Conservation (phyloP, 2,329 filamentous ascomycete species). For the Fusarium pseudograminearum region DNA sequence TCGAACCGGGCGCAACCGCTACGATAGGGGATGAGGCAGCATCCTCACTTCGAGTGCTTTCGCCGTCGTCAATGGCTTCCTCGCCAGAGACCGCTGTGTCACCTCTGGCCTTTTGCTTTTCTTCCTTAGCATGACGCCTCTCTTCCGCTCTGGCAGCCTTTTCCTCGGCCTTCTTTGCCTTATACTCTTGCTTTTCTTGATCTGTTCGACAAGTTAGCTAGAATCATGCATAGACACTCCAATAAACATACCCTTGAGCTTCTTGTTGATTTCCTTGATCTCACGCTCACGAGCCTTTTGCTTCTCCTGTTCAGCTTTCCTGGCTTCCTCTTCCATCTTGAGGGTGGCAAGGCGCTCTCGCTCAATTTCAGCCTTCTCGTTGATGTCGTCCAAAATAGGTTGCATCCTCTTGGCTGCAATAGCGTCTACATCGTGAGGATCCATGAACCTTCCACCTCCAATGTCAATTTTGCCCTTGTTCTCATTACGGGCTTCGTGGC, state of each 20-base stretch:
- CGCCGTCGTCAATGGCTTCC: slow-evolving; percentile 25
- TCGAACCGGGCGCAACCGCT: not conserved
- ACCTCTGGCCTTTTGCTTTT: slow-evolving; percentile 62
- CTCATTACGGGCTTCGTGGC: slow-evolving; percentile 70
- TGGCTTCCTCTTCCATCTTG: slow-evolving; percentile 69
- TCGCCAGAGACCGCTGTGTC: slow-evolving; percentile 35
- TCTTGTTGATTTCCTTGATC: slow-evolving; percentile 64
- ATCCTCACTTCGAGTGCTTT: slow-evolving; percentile 27
- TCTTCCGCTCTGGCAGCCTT: slow-evolving; percentile 64
- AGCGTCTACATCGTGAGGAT: slow-evolving; percentile 80
- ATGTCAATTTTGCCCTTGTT: slow-evolving; percentile 72
- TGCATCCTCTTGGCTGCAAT: slow-evolving; percentile 83
- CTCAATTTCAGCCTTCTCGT: slow-evolving; percentile 79
- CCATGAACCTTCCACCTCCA: slow-evolving; percentile 84
- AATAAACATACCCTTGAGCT: slow-evolving; percentile 67
- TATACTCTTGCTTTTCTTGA: slow-evolving; percentile 59
- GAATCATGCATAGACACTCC: slow-evolving; percentile 42
- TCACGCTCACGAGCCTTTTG: slow-evolving; percentile 65
- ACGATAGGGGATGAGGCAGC: not conserved
- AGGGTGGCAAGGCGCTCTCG: slow-evolving; percentile 75
- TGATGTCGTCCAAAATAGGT: slow-evolving; percentile 87
- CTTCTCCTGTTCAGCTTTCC: slow-evolving; percentile 63
- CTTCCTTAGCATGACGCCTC: slow-evolving; percentile 62
- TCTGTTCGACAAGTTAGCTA: slow-evolving; percentile 49
- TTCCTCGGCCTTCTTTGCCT: slow-evolving; percentile 50